Conservation (phyloP, 805 yeast genomes). For the Teunomyces tritomae region DNA sequence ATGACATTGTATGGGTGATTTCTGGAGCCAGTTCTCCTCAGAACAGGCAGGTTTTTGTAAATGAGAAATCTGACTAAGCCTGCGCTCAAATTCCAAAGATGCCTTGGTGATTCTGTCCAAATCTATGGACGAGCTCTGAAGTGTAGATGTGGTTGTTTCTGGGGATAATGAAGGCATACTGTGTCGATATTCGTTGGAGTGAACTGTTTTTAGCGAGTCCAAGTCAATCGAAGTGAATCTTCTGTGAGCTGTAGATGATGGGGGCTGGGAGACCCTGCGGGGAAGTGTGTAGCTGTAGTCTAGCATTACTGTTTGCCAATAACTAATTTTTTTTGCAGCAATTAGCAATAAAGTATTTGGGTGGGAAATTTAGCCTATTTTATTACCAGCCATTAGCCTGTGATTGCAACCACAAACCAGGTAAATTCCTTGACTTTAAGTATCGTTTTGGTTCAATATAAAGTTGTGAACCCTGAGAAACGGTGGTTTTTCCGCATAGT, state of each 20-base stretch:
- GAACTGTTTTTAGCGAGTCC: background rate
- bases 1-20: background rate
- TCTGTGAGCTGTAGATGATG: background rate
- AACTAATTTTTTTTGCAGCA: background rate
- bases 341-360: too few species aligned
- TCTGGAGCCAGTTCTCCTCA: background rate
- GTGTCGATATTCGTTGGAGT: background rate
- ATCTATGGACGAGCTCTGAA: conserved; percentile 2
- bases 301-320: background rate
- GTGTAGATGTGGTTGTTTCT: background rate
- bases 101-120: conserved; percentile 7
- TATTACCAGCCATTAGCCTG: background rate
- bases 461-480: background rate
- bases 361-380: too few species aligned
- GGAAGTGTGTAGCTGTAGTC: conserved; percentile 2
- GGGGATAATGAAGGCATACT: background rate
- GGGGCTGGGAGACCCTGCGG: background rate
- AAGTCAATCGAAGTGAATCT: background rate
- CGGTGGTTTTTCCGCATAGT: background rate
- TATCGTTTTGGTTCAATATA: background rate
- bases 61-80: background rate
- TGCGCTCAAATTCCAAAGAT: conserved; percentile 4
- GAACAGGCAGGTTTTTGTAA: background rate
- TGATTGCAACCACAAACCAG: background rate
- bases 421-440: background rate